phyloP scores from a whole-genome alignment of 768 basidiomycete genomes.

The Leccinum subtestaceum region DNA sequence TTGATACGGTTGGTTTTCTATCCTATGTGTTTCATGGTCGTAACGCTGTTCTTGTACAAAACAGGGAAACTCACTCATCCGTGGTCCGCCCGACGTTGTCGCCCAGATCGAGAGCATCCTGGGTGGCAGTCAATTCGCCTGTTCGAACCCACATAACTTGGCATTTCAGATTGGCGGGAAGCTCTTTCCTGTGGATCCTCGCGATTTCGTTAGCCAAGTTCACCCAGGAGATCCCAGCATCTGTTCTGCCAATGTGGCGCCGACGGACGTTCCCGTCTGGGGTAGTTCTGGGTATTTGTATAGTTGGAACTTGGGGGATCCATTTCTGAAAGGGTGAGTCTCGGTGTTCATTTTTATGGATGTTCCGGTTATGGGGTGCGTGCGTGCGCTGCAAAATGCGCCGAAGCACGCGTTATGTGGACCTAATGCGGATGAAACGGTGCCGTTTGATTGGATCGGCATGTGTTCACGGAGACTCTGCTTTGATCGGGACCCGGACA shows the following conservation, averaged over 20 bases:
- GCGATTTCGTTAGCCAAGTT: conserved; percentile 58
- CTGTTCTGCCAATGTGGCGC: conserved; percentile 55
- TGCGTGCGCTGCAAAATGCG: not conserved
- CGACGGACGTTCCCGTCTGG: conserved; percentile 58
- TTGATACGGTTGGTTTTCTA: conserved; percentile 58
- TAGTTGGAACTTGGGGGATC: conserved; percentile 75
- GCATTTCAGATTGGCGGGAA: conserved; percentile 67
- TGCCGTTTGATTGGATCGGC: not conserved
- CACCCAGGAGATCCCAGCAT: conserved; percentile 35
- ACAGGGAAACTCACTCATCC: conserved; percentile 75
- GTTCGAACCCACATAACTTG: conserved; percentile 58
- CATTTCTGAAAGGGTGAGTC: conserved; percentile 71
- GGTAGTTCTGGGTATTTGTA: conserved; percentile 58
- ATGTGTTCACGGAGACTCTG: not conserved
- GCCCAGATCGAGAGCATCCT: conserved; percentile 42
- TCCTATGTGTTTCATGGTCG: not conserved
- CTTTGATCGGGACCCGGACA: conserved; percentile 3
- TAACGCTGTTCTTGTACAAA: not conserved
- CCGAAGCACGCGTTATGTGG: not conserved
- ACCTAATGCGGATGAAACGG: conserved; percentile 4
- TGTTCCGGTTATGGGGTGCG: not conserved
- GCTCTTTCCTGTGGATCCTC: conserved; percentile 71
- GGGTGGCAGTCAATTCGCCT: conserved; percentile 50
- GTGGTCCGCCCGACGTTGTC: conserved; percentile 69
- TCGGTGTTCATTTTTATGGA: not conserved